Percentiles rank a stretch among this genome's conserved stretches.
phyloP scores from a whole-genome alignment of 2,329 filamentous ascomycete genomes.

The Arthroderma sp. region DNA sequence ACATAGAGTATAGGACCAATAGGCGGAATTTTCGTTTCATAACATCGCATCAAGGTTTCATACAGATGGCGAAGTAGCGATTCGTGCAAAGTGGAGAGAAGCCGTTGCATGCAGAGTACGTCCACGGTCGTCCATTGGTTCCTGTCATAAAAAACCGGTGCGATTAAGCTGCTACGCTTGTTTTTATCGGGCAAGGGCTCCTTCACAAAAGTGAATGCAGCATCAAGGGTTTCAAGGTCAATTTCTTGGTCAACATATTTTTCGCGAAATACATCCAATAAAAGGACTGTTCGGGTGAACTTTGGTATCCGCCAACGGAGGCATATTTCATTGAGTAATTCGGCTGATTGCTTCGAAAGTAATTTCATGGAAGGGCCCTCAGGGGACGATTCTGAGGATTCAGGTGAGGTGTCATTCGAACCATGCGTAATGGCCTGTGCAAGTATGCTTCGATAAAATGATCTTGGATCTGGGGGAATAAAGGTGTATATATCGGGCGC shows the following conservation, averaged over 20 bases:
- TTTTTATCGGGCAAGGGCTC: slow-evolving; percentile 50
- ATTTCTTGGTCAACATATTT: slow-evolving; percentile 79
- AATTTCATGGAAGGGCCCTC: slow-evolving; percentile 40
- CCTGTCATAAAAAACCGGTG: slow-evolving; percentile 43
- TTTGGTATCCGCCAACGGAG: slow-evolving; percentile 81
- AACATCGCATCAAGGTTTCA: slow-evolving; percentile 74
- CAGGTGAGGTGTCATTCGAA: slow-evolving; percentile 26
- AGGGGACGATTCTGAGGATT: slow-evolving; percentile 36
- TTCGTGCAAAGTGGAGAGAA: slow-evolving; percentile 64
- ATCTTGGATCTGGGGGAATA: slow-evolving; percentile 70
- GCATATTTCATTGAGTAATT: slow-evolving; percentile 73
- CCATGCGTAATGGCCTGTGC: slow-evolving; percentile 59
- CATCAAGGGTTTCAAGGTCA: slow-evolving; percentile 66
- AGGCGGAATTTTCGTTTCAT: slow-evolving; percentile 72
- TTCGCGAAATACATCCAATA: slow-evolving; percentile 72
- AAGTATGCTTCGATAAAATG: slow-evolving; percentile 71
- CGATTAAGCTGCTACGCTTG: slow-evolving; percentile 37
- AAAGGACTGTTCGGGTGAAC: slow-evolving; percentile 63
- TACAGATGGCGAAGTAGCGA: slow-evolving; percentile 75
- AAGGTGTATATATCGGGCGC: slow-evolving; percentile 61
- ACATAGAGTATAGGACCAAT: slow-evolving; percentile 69
- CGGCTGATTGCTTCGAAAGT: slow-evolving; percentile 62
- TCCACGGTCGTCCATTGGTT: slow-evolving; percentile 57
- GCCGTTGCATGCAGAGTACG: slow-evolving; percentile 57
- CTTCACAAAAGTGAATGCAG: slow-evolving; percentile 71